phyloP scores from a whole-genome alignment of 371 early-diverging fungal species.

The Mortierella sp. region DNA sequence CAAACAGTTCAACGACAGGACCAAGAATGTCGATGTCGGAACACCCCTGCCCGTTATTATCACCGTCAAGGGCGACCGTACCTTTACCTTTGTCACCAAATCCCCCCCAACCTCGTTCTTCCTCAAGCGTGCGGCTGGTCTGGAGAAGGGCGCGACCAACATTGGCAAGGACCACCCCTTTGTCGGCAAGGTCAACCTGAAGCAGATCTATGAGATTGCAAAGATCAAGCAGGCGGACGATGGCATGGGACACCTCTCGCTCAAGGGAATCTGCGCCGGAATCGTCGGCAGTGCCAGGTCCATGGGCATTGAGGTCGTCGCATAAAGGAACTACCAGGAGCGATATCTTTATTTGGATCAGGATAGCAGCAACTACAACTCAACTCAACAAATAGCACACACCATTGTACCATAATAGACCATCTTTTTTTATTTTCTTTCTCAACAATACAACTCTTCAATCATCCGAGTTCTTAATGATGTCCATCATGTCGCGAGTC shows the following conservation, averaged over 20 bases:
- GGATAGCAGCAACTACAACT: conserved; percentile 18
- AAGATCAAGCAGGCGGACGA: conserved; percentile 90
- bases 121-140: conserved; percentile 92
- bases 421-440: not conserved
- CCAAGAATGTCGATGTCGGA: conserved; percentile 85
- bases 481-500: not conserved
- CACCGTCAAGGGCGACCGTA: conserved; percentile 90
- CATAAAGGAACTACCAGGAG: conserved; percentile 45
- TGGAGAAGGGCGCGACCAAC: conserved; percentile 86
- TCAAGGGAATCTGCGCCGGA: conserved; percentile 81
- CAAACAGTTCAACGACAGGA: conserved; percentile 97
- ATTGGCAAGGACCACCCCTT: conserved; percentile 76
- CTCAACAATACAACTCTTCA: not conserved
- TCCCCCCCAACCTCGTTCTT: conserved; percentile 94
- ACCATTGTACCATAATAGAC: conserved; percentile 14
- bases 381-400: not conserved
- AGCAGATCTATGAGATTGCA: conserved; percentile 96
- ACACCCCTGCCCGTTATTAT: conserved; percentile 92
- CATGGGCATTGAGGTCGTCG: conserved; percentile 91
- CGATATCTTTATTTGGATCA: conserved; percentile 18
- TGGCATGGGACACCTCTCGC: conserved; percentile 77
- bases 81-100: conserved; percentile 89
- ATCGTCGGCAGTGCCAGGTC: conserved; percentile 87
- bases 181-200: conserved; percentile 87
- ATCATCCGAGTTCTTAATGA: not conserved